Percentiles rank a stretch among this genome's conserved stretches.
These are phyloP conservation scores for Gracilaria vermiculophylla DNA, from an alignment of 23 red algal species.

Conservation along the genomic window DNA sequence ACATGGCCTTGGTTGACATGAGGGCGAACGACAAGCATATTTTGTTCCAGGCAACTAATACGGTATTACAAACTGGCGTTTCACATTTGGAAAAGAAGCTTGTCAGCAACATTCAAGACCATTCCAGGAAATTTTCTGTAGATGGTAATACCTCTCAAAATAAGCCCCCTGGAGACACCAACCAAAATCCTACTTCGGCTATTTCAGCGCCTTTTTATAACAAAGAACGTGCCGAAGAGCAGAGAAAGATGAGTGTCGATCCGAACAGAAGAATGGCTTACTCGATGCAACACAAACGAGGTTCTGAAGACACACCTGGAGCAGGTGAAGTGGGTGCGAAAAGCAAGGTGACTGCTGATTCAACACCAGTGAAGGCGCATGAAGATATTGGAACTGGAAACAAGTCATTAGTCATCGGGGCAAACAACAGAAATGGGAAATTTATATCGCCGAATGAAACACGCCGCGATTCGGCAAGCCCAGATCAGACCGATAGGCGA, in stretches of 20 bases:
- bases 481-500: not conserved
- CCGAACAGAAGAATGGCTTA: not conserved
- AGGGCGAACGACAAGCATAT: too few species aligned
- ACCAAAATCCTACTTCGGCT: not conserved
- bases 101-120: too few species aligned
- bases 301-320: not conserved
- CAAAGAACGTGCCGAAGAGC: not conserved
- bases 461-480: not conserved
- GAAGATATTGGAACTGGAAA: not conserved
- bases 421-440: not conserved
- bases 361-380: not conserved
- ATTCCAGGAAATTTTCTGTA: too few species aligned
- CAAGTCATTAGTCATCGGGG: not conserved
- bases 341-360: not conserved
- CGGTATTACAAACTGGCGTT: too few species aligned
- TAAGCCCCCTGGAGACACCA: not conserved
- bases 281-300: not conserved
- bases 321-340: not conserved
- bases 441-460: not conserved
- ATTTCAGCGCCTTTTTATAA: not conserved
- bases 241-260: not conserved
- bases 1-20: not conserved
- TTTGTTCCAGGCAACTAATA: too few species aligned
- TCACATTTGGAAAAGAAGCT: too few species aligned
- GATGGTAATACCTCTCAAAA: not conserved